Evolutionary conservation across 2,329 filamentous ascomycete genomes (phyloP).

Genomic region (Penicillium psychrosexuale): DNA sequence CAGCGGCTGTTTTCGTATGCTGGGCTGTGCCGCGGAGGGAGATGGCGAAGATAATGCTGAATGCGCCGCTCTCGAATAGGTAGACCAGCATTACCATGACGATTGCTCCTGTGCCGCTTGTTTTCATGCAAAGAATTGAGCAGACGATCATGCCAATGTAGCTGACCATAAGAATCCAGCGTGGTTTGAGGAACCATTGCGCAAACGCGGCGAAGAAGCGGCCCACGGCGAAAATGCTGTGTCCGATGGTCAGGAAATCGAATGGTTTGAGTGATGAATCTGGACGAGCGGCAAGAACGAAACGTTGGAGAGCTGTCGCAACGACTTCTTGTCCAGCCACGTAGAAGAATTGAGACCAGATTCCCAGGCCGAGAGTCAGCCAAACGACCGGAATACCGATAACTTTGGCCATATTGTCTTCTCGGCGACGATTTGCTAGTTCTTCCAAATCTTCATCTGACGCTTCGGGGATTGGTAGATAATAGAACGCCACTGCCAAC

Average conservation of each 20-base stretch:
- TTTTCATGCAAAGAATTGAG: constrained; percentile 51
- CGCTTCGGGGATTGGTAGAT: constrained; percentile 61
- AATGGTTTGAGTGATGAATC: constrained; percentile 31
- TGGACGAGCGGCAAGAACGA: constrained; percentile 43
- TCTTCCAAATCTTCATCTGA: constrained; percentile 59
- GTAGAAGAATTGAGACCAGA: constrained; percentile 59
- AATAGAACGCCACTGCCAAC: constrained; percentile 59
- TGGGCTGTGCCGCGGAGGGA: constrained; percentile 56
- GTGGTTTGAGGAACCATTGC: constrained; percentile 56
- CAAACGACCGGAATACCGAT: constrained; percentile 52
- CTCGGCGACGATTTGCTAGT: constrained; percentile 51
- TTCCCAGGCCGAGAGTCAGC: constrained; percentile 54
- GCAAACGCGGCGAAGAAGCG: constrained; percentile 56
- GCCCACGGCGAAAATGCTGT: constrained; percentile 57
- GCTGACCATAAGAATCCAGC: constrained; percentile 55
- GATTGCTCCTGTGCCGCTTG: constrained; percentile 44
- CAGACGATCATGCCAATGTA: constrained; percentile 54
- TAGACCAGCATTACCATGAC: constrained; percentile 53
- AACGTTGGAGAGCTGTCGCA: constrained; percentile 48
- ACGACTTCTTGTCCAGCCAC: constrained; percentile 59
- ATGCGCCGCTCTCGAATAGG: constrained; percentile 60
- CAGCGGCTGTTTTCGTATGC: constrained; percentile 57
- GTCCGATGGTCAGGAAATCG: constrained; percentile 53
- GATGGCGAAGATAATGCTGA: constrained; percentile 58
- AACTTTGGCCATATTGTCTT: constrained; percentile 48